phyloP scores from a whole-genome alignment of 306 rosid species.

The Pachyrhizus erosus region DNA sequence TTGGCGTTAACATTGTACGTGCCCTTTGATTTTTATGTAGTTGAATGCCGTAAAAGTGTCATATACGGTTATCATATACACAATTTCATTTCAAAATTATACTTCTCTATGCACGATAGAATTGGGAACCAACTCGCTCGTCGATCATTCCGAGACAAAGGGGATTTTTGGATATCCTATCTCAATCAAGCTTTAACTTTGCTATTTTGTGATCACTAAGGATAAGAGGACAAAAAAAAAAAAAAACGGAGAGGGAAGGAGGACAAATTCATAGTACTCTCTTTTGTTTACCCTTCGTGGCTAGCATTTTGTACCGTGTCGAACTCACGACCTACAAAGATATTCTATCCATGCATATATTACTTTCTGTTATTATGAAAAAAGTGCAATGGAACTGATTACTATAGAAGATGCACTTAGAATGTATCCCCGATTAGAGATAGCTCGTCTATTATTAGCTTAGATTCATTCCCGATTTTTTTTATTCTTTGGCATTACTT shows the following conservation, averaged over 20 bases:
- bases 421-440: background rate
- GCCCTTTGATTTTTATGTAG: constrained; percentile 11
- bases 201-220: constrained; percentile 4
- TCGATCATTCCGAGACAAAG: constrained; percentile 24
- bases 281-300: constrained; percentile 30
- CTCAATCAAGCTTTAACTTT: constrained; percentile 42
- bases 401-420: constrained; percentile 6
- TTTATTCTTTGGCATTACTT: constrained; percentile 30
- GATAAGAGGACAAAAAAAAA: constrained; percentile 17
- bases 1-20: constrained; percentile 13
- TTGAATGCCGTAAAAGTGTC: background rate
- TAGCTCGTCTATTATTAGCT: background rate
- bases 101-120: constrained; percentile 8
- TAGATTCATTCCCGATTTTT: constrained; percentile 5
- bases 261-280: constrained; percentile 34
- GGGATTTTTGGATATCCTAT: constrained; percentile 24
- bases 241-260: constrained; percentile 3
- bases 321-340: constrained; percentile 21
- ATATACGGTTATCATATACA: constrained; percentile 1
- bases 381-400: constrained; percentile 31
- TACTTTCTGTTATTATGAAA: constrained; percentile 3
- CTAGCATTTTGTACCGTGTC: constrained; percentile 42
- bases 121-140: constrained; percentile 26
- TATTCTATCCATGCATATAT: constrained; percentile 22
- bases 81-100: background rate